Conservation (phyloP, 768 basidiomycete genomes). For the Leccinum arenicola region DNA sequence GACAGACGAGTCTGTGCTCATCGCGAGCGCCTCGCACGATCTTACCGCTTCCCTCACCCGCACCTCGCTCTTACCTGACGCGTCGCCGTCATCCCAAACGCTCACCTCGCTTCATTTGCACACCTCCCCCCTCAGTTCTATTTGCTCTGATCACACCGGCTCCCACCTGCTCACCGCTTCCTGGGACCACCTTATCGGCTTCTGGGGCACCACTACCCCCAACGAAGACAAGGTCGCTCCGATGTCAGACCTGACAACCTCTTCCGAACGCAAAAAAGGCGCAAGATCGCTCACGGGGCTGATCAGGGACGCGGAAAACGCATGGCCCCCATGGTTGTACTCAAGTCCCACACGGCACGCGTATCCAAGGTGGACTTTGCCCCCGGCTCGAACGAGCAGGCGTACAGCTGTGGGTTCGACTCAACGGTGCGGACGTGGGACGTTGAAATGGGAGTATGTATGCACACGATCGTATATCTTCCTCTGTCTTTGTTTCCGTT, state of each 20-base stretch:
- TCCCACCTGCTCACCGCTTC: conserved; percentile 77
- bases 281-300: conserved; percentile 44
- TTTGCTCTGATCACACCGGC: conserved; percentile 54
- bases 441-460: conserved; percentile 69
- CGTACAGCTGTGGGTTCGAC: conserved; percentile 83
- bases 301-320: conserved; percentile 38
- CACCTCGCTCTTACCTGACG: conserved; percentile 9
- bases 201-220: conserved; percentile 73
- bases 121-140: conserved; percentile 72
- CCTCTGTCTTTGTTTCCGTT: not conserved
- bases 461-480: conserved; percentile 56
- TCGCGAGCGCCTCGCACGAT: conserved; percentile 80
- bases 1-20: conserved; percentile 33
- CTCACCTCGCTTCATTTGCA: conserved; percentile 82
- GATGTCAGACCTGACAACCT: not conserved
- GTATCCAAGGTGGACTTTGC: conserved; percentile 73
- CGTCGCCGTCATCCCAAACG: conserved; percentile 3
- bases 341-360: conserved; percentile 81
- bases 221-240: conserved; percentile 55
- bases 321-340: conserved; percentile 67
- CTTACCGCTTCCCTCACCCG: conserved; percentile 60
- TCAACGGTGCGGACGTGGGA: conserved; percentile 92
- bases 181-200: conserved; percentile 83
- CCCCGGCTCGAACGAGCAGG: conserved; percentile 37
- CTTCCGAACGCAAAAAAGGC: conserved; percentile 50